Base-by-base conservation (phyloP, 208 protist species). In the Trypanosoma platydactyli region DNA sequence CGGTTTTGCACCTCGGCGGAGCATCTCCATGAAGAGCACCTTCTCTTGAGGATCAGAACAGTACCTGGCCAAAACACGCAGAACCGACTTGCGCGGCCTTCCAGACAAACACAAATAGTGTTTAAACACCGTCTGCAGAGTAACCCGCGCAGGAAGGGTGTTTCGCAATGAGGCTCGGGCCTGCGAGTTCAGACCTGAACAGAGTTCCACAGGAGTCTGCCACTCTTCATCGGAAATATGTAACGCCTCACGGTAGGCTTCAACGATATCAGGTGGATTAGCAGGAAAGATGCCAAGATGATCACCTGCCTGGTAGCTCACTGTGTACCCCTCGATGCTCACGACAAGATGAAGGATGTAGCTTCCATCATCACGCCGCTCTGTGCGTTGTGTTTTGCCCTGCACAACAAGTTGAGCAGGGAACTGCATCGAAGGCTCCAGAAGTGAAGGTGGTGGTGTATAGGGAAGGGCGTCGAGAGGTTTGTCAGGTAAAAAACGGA, bases 251-350 rank as follows among this genome's bases (percentile, higher is more conserved):
- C 79, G 63, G 60, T 71, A 87, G 3, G 77, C 85, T 9, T 91
- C 49, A 3, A 98, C 91, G 12, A 94, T 66, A 16, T 72, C 68
- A 0, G 78, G 74, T 9, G 89, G 62, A 71, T 98, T 98, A 15
- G 59, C 46, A 15, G 97, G 81, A 57, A 85, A 96, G 33, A 98
- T 84, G 40, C 83, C 92, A 2, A 98, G 52, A 72, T 98, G 95
- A 69, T 98, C 97, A 22, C 97, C 97, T 0, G 94, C 91, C 53
- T 97, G 80, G 61, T 89, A 93, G n/a, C 44, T 68, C 42, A 82
- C 55, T 16, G 40, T 64, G 35, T 58, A 20, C 15, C 45, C 62
- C 9, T 56, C 46, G 42, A 80, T 60, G 64, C 72, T 64, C 16
- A 89, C 33, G 42, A 82, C 83, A 51, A 94, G 74, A 79, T 91